phyloP scores from a whole-genome alignment of 2,329 filamentous ascomycete genomes.

The Fusarium buharicum region DNA sequence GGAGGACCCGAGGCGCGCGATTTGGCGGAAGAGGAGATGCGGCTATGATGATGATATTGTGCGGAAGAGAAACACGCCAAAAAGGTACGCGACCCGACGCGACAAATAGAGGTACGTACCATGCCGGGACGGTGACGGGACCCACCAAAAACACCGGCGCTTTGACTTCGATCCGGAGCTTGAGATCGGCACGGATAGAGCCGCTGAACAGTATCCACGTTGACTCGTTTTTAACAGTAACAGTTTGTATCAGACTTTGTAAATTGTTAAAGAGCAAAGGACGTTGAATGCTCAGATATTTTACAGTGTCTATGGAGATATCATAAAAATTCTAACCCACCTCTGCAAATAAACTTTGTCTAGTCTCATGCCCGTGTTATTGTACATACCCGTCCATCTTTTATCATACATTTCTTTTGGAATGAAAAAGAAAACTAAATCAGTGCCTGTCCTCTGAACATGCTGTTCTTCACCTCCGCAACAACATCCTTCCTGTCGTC shows the following conservation, averaged over 20 bases:
- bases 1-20: conserved; percentile 3
- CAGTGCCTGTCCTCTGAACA: conserved; percentile 83
- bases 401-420: conserved; percentile 38
- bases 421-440: conserved; percentile 60
- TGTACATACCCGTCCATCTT: conserved; percentile 27
- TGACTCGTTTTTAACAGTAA: neutral
- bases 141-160: conserved; percentile 37
- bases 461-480: conserved; percentile 88
- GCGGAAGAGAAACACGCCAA: conserved; percentile 43
- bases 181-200: conserved; percentile 8
- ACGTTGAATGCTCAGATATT: neutral
- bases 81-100: conserved; percentile 43
- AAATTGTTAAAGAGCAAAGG: neutral
- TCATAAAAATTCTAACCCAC: conserved; percentile 15
- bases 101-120: conserved; percentile 40
- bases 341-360: conserved; percentile 13
- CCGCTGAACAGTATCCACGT: neutral
- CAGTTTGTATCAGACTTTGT: neutral
- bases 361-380: conserved; percentile 16
- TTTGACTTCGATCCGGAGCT: conserved; percentile 22
- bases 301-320: conserved; percentile 24
- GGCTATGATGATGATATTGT: conserved; percentile 41
- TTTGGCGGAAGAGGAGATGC: conserved; percentile 8
- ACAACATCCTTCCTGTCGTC: conserved; percentile 91
- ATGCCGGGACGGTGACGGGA: neutral